Evolutionary conservation across 345 rosid genomes (phyloP).

Genomic region (Sapria himalayana): DNA sequence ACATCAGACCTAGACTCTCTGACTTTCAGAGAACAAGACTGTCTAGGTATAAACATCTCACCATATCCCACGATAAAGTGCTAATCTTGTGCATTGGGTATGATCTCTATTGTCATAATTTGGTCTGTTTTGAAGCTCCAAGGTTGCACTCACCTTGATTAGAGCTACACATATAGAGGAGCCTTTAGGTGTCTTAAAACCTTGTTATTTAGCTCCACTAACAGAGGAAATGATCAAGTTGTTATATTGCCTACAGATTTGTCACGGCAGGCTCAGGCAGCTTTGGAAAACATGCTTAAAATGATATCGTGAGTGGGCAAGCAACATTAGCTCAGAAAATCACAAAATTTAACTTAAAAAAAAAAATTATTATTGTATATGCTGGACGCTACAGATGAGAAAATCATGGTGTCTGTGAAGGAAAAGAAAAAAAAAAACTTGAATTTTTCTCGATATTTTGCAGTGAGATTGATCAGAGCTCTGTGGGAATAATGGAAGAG

Average conservation of each 20-base stretch:
- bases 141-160: too few relatives aligned
- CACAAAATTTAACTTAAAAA: background rate
- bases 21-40: too few relatives aligned
- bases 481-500: slow-evolving; percentile 47
- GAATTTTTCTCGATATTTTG: slow-evolving; percentile 6
- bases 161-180: too few relatives aligned
- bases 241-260: slow-evolving; percentile 25
- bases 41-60: too few relatives aligned
- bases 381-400: background rate
- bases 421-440: background rate
- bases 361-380: background rate
- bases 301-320: slow-evolving; percentile 38
- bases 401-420: background rate
- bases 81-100: too few relatives aligned
- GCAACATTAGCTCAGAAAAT: background rate
- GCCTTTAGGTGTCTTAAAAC: too few relatives aligned
- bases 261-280: slow-evolving; percentile 65
- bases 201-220: too few relatives aligned
- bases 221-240: too few relatives aligned
- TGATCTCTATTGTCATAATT: too few relatives aligned
- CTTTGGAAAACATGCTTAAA: slow-evolving; percentile 71
- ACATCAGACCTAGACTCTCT: too few relatives aligned
- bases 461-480: slow-evolving; percentile 73
- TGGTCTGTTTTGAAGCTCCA: too few relatives aligned
- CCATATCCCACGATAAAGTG: too few relatives aligned